phyloP scores from a whole-genome alignment of 2,329 filamentous ascomycete species.

The Zarea fungicola region DNA sequence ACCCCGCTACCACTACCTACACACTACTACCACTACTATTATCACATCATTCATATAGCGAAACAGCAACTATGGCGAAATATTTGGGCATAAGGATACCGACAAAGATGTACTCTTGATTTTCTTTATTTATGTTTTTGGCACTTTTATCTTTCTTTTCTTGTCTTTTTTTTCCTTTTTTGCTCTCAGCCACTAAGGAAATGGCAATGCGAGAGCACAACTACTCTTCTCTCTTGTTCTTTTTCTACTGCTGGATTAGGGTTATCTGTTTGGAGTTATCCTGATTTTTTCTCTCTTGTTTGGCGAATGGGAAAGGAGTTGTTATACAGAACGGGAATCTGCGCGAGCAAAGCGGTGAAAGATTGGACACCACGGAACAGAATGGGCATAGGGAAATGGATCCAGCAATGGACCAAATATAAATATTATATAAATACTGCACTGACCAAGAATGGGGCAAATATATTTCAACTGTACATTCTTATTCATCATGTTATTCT shows the following conservation, averaged over 20 bases:
- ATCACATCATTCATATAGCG: slow-evolving; percentile 6
- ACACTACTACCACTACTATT: too few species aligned
- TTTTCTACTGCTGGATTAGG: background rate
- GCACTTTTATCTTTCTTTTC: background rate
- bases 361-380: slow-evolving; percentile 10
- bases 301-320: background rate
- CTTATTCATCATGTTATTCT: too few species aligned
- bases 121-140: background rate
- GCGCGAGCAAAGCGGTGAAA: slow-evolving; percentile 6
- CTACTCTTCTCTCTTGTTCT: background rate
- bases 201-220: background rate
- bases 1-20: background rate
- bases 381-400: background rate
- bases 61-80: background rate
- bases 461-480: background rate
- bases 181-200: background rate
- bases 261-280: background rate
- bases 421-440: too few species aligned
- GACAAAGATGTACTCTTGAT: too few species aligned
- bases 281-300: background rate
- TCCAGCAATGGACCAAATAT: background rate
- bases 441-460: background rate
- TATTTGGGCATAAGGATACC: too few species aligned
- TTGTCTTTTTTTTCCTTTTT: background rate
- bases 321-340: background rate